Evolutionary conservation across 106 monocot species (phyloP), one percentile per base, ranked within the genome.

Genomic region (Dendrobium chrysotoxum): DNA sequence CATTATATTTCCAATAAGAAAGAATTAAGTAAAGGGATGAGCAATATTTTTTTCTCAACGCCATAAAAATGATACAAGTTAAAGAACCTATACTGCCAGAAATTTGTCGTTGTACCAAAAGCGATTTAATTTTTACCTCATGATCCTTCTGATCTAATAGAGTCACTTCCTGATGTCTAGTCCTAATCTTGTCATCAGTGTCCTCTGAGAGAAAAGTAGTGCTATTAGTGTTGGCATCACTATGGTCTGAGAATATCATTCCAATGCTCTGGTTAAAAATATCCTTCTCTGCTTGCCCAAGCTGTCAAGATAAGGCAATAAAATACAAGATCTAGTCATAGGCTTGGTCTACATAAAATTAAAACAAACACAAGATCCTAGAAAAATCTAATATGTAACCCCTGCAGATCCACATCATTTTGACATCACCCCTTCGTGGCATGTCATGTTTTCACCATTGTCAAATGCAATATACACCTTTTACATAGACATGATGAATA

Each of bases 161-260:
- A 64, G 78, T 82, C 21, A 75, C 23, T 50, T 86, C 87, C 30
- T 26, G 80, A 72, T 84, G 66, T 53, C 61, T 55, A 45, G 50
- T 84, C 68, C 73, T 86, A 13, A 70, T 82, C 78, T 35, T 88
- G 47, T 84, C 92, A 84, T 87, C 89, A 16, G 87, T 88, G 77
- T 92, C 92, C 47, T 89, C 89, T 54, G 90, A 90, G 50, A 88
- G 75, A 15, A 85, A 78, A 81, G 75, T 86, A 13, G 81, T 83
- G 81, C 88, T 92, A 46, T 86, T 92, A 71, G 86, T 90, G 72
- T 85, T 88, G 76, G 80, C 87, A 84, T 92, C 90, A 81, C 92
- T 92, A n/a, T 79, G 89, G 21, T 90, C 92, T 41, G 92, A 92
- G 12, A 82, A 38, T 77, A 66, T 64, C 80, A 83, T 50, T 71